Conservation (phyloP, 495 filamentous ascomycete species). For the Neurospora sp. region DNA sequence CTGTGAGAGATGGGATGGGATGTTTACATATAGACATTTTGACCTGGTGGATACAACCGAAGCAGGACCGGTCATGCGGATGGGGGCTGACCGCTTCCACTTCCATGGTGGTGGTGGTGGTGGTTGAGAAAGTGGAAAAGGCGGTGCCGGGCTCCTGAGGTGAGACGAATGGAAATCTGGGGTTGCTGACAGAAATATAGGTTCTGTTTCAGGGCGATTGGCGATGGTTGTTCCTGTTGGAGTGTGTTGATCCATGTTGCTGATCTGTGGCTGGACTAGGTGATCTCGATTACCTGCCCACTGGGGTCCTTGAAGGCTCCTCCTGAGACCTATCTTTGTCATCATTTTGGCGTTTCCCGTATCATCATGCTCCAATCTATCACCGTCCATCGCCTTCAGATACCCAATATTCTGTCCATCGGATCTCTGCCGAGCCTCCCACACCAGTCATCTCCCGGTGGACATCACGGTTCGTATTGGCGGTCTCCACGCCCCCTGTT, state of each 20-base stretch:
- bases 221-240: not conserved
- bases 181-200: not conserved
- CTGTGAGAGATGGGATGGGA: not conserved
- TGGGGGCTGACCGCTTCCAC: not conserved
- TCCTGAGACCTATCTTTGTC: not conserved
- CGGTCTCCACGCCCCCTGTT: not conserved
- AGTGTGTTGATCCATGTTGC: not conserved
- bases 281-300: not conserved
- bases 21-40: not conserved
- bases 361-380: not conserved
- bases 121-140: not conserved
- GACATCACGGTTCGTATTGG: not conserved
- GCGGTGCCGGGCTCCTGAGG: not conserved
- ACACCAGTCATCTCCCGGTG: not conserved
- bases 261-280: not conserved
- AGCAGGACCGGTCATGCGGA: not conserved
- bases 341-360: not conserved
- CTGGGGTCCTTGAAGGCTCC: too few relatives aligned
- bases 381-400: not conserved
- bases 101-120: not conserved
- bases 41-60: not conserved
- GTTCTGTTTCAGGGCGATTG: not conserved
- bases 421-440: not conserved
- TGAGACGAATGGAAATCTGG: not conserved
- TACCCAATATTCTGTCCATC: not conserved